Base-by-base conservation (phyloP, 176 grass and related monocot species). In the Carex cristatella region DNA sequence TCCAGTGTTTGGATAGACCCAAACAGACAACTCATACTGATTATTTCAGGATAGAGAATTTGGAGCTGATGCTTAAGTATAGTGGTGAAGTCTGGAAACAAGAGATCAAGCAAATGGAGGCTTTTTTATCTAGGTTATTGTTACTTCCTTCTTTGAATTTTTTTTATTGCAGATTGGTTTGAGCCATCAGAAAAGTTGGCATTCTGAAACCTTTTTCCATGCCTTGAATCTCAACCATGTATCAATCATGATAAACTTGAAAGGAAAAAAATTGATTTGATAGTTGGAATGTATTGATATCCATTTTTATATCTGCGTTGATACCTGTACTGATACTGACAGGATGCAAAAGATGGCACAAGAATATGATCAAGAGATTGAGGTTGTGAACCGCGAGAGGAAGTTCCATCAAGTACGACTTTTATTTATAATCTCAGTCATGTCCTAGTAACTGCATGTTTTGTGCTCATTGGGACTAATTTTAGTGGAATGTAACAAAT, bases 51-150 rank as follows among this genome's bases (percentile, higher is more conserved):
- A 99, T 99, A 81, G 96, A 99, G 84, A 99, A 99, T 87, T 88
- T 99, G 65, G 96, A 99, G 81, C 84, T 99, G 66, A 91, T 92
- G 85, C 88, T 99, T 66, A 95, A 92, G 84, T 80, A 99, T 70
- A 88, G 91, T 60, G 90, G 91, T 68, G 96, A 99, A 80, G 91
- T 99, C 70, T 99, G 93, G 93, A 99, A 99, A 84, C 90, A 92
- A 18, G 67, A 94, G 70, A 95, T 95, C 85, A 94, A 87, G 85
- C 85, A 95, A 84, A 95, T 94, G 91, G 93, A 99, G 69, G 70
- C 91, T 64, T 88, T 95, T 81, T 85, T 99, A 73, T 99, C 93
- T 88, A 94, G 88, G 96, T 99, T 99, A 88, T 28, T 85, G 10
- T 84, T 61, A 40, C 46, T 33, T 71, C 4, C 46, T 33, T 71